Evolutionary conservation across 306 rosid genomes (phyloP).

Genomic region (Inga laurina): DNA sequence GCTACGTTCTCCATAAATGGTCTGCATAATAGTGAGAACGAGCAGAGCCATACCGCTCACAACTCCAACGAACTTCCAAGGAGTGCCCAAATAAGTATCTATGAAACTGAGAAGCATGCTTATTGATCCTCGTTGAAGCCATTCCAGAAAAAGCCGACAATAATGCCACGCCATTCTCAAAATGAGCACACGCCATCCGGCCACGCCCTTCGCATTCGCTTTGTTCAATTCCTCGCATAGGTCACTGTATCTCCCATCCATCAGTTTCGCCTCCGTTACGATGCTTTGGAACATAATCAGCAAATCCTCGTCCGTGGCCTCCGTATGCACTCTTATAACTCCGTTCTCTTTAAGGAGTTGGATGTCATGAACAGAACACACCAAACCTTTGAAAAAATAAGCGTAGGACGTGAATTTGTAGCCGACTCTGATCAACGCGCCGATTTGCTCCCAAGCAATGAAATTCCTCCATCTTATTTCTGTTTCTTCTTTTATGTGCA

Average conservation of each 20-base stretch:
- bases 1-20: not conserved
- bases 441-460: constrained; percentile 15
- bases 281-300: not conserved
- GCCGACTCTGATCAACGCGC: not conserved
- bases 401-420: not conserved
- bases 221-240: not conserved
- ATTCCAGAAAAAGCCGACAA: not conserved
- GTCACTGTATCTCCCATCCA: not conserved
- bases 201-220: too few relatives aligned
- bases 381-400: not conserved
- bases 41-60: not conserved
- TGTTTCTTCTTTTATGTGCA: constrained; percentile 5
- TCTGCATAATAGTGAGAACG: not conserved
- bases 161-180: not conserved
- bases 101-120: not conserved
- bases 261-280: not conserved
- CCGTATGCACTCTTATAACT: not conserved
- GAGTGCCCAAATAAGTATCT: not conserved
- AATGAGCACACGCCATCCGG: too few relatives aligned
- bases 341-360: not conserved
- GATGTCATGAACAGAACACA: not conserved
- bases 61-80: not conserved
- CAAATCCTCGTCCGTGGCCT: not conserved
- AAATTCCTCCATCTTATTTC: constrained; percentile 30
- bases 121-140: not conserved